Percentiles rank a stretch among this genome's conserved stretches.
phyloP scores from a whole-genome alignment of 1,284 basidiomycete genomes.

The Cryptococcus maquisensis region DNA sequence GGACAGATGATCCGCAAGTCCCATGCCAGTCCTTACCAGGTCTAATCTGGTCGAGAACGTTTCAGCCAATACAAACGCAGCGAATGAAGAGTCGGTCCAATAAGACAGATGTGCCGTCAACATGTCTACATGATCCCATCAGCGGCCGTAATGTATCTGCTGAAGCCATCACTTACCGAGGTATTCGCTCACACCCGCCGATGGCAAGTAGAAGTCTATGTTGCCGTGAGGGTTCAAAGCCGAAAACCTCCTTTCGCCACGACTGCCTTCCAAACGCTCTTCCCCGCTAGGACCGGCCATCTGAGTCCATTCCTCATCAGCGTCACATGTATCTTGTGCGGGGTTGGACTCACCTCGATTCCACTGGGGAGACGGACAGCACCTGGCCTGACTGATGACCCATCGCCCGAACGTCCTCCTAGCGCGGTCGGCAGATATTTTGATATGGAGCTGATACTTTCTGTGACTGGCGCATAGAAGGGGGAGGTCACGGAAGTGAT shows the following conservation, averaged over 20 bases:
- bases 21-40: conserved; percentile 40
- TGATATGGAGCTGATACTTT: conserved; percentile 29
- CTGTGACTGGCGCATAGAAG: conserved; percentile 42
- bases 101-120: conserved; percentile 46
- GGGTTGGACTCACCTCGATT: conserved; percentile 30
- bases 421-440: conserved; percentile 38
- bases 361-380: conserved; percentile 39
- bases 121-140: conserved; percentile 28
- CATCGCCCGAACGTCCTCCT: conserved; percentile 14
- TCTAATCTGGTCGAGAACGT: conserved; percentile 43
- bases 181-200: conserved; percentile 46
- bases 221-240: conserved; percentile 50
- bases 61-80: conserved; percentile 46
- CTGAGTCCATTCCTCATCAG: conserved; percentile 8
- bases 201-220: conserved; percentile 47
- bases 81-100: conserved; percentile 46
- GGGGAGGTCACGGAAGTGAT: conserved; percentile 51
- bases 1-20: conserved; percentile 11
- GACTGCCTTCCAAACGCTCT: conserved; percentile 37
- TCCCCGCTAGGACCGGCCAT: conserved; percentile 41
- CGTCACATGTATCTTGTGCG: background rate
- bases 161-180: conserved; percentile 24
- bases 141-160: conserved; percentile 7
- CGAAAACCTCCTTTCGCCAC: conserved; percentile 46
- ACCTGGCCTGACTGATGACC: conserved; percentile 32